Evolutionary conservation across 164 flowering plant genomes (phyloP).

Genomic region (Vitis rotundifolia): DNA sequence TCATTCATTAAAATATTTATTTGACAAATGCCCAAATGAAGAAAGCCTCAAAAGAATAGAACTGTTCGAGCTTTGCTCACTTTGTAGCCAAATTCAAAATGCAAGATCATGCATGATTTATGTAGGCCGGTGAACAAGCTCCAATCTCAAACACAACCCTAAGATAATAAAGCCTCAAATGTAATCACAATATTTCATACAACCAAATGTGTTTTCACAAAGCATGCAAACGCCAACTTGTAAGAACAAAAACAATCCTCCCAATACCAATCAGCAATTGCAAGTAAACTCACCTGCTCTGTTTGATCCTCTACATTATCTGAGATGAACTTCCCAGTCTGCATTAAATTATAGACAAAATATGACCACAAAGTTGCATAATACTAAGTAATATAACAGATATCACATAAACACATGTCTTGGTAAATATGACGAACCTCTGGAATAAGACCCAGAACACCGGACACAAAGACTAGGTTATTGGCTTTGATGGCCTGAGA

Average conservation of each 20-base stretch:
- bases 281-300: slow-evolving; percentile 64
- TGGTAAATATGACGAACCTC: slow-evolving; percentile 56
- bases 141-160: no score
- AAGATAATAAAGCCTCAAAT: no score
- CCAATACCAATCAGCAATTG: background rate
- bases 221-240: no score
- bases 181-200: no score
- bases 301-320: slow-evolving; percentile 92
- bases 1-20: background rate
- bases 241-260: background rate
- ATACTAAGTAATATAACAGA: no score
- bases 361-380: background rate
- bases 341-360: slow-evolving; percentile 18
- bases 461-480: slow-evolving; percentile 80
- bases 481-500: slow-evolving; percentile 94
- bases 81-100: no score
- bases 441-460: slow-evolving; percentile 86
- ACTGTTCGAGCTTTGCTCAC: background rate
- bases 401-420: background rate
- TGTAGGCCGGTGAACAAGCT: no score
- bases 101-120: no score
- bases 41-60: background rate
- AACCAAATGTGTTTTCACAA: no score
- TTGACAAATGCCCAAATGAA: background rate
- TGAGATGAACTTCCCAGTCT: slow-evolving; percentile 90